phyloP scores from a whole-genome alignment of 208 protist species.

The Leptomonas seymouri region DNA sequence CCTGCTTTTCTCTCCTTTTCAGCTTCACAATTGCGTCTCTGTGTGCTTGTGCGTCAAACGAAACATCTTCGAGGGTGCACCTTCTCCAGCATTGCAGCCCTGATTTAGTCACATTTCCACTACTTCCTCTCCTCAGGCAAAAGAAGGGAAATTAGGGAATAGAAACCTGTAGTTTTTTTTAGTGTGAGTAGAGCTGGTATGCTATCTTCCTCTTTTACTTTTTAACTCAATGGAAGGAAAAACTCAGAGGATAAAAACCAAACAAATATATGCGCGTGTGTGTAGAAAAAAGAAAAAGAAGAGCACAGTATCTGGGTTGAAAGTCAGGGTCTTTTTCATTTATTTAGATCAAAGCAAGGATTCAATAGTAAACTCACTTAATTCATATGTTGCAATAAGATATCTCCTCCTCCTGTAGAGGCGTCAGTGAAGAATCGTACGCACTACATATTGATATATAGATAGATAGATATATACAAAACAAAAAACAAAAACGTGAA shows the following conservation, averaged over 20 bases:
- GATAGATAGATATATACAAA: slow-evolving; percentile 12
- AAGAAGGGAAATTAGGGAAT: too few relatives aligned
- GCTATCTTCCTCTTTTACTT: too few relatives aligned
- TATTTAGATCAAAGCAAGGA: too few relatives aligned
- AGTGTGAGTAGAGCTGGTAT: too few relatives aligned
- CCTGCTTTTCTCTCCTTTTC: background rate
- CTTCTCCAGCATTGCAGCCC: background rate
- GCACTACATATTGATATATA: background rate
- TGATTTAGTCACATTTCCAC: background rate
- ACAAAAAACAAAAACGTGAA: background rate
- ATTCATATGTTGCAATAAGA: background rate
- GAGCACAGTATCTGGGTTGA: background rate
- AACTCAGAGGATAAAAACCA: background rate
- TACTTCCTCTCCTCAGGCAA: too few relatives aligned
- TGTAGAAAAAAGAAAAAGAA: background rate
- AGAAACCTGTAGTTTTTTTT: too few relatives aligned
- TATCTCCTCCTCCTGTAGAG: slow-evolving; percentile 3
- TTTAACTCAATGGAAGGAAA: too few relatives aligned
- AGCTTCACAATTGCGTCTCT: background rate
- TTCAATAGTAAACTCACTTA: too few relatives aligned
- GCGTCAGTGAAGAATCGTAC: background rate
- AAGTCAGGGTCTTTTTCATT: background rate
- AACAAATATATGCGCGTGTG: background rate
- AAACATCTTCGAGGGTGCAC: background rate
- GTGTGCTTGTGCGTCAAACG: background rate